phyloP scores from a whole-genome alignment of 148 eudicot genomes.

The Fagopyrum homotropicum region DNA sequence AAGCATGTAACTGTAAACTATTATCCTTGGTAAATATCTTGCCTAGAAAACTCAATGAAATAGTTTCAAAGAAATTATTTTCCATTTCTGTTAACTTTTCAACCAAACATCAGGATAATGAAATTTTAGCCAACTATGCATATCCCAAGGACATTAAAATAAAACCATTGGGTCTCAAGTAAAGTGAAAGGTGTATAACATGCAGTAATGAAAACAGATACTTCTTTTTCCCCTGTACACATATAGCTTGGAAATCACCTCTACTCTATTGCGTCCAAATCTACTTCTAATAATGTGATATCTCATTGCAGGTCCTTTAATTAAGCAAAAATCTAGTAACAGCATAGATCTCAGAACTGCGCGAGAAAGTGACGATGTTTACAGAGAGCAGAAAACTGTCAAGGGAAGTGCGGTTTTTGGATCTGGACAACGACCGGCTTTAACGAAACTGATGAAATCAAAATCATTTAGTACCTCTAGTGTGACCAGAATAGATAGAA shows the following conservation, averaged over 20 bases:
- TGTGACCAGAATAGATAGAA: conserved; percentile 12
- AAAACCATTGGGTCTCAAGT: not conserved
- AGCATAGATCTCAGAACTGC: conserved; percentile 19
- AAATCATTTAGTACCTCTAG: conserved; percentile 23
- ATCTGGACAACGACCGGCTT: conserved; percentile 8
- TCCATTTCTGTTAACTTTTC: not conserved
- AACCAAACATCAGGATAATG: not conserved
- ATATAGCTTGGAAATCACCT: not conserved
- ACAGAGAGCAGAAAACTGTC: conserved; percentile 8
- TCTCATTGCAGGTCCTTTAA: conserved; percentile 23
- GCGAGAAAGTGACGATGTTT: conserved; percentile 8
- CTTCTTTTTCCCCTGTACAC: not conserved
- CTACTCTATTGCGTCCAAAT: not conserved
- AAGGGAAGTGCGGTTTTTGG: conserved; percentile 15
- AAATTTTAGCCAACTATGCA: not conserved
- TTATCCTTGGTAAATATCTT: not conserved
- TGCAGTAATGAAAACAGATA: not conserved
- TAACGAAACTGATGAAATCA: conserved; percentile 24
- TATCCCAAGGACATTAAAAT: not conserved
- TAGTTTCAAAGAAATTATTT: not conserved
- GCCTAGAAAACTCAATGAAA: not conserved
- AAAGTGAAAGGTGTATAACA: not conserved
- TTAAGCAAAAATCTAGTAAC: conserved; percentile 15
- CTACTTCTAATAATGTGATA: not conserved
- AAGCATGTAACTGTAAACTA: not conserved